Base-by-base conservation (phyloP, 2,329 filamentous ascomycete species). In the Penicillium rolfsii region DNA sequence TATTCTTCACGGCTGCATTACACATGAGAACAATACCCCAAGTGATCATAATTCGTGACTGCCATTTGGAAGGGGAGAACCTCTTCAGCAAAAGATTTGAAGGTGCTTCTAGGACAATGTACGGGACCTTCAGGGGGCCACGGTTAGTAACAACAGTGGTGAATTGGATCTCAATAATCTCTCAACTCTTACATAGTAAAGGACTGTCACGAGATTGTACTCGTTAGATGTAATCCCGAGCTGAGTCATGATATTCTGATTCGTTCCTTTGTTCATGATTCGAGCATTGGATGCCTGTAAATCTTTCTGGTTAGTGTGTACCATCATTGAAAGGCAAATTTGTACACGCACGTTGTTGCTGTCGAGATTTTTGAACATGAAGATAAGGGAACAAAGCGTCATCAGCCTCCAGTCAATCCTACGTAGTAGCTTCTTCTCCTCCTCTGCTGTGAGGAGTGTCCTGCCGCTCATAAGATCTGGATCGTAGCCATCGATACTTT, bases 401-500 rank as follows among this genome's bases (percentile, higher is more conserved):
- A 81, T 79, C 1, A 81, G 67, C 43, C 75, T 76, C 77, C 73
- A 77, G 62, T 82, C 79, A 24, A 81, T 76, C 11, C 75, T 72
- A 14, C 78, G 72, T 48, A 82, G 69, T 11, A 82, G 65, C 58
- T 73, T 80, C 63, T 77, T 81, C 61, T 82, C 80, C 60, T 82
- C 80, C 4, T 75, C 77, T 0, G 73, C 72, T 4, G 72, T 79
- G 11, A 80, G 62, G 7, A 73, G 55, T 14, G 70, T 69, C 48
- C 74, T 67, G 2, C 65, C 74, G 33, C 66, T 60, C 73, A 76
- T 76, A n/a, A 65, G 62, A 5, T 70, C 67, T 0, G 71, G 66
- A 52, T 75, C 69, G 48, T 73, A 75, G 9, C 74, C 74, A 12
- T 63, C 43, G 4, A 67, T 71, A 41, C 50, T 64, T 50, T 65